Base-by-base conservation (phyloP, 108 stramenopile genomes). In the Cyclotella sp. region DNA sequence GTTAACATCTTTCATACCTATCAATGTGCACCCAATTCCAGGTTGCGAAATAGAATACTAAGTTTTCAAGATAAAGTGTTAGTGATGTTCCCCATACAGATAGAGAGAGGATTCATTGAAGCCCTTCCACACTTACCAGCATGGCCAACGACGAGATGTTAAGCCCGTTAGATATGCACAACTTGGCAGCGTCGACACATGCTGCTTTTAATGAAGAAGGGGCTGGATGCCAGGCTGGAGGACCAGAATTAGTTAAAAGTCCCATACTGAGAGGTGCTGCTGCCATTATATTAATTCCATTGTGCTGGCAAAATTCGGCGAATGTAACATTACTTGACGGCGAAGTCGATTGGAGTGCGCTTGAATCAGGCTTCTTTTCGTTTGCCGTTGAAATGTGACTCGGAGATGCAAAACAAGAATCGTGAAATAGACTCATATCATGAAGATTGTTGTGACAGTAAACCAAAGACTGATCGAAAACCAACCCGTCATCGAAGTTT, bases 221-320 rank as follows among this genome's bases (percentile, higher is more conserved):
- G 3, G 96, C 96, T 6, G 96, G 96, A 85, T 97, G 96, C 96
- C 96, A 97, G 26, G 42, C 60, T 0, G 82, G 81, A 27, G 90
- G 91, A 54, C 69, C 83, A 44, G 64, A 68, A 28, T 70, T 34
- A 18, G 92, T 93, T 57, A 97, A 83, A 12, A 97, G 86, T 46
- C 94, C 94, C 96, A 97, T 97, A 40, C 91, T 93, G 1, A 97
- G 68, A 0, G 96, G 94, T 24, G 94, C 94, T 8, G 96, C 96
- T 27, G 90, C 88, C 72, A 95, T 74, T 22, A 94, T 74, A 18
- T 73, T 73, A 22, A 95, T 78, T 3, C 51, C 45, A 15, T 84
- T 66, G 12, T 57, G 40, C 13, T 65, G 47, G 57, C 89, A 89
- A 49, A 84, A 87, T 47, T 82, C 67, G 14, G 83, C 72, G 85